Percentiles rank a stretch among this genome's conserved stretches.
Conservation (phyloP, 1,284 basidiomycete species). For the Rhodotorula sp. region DNA sequence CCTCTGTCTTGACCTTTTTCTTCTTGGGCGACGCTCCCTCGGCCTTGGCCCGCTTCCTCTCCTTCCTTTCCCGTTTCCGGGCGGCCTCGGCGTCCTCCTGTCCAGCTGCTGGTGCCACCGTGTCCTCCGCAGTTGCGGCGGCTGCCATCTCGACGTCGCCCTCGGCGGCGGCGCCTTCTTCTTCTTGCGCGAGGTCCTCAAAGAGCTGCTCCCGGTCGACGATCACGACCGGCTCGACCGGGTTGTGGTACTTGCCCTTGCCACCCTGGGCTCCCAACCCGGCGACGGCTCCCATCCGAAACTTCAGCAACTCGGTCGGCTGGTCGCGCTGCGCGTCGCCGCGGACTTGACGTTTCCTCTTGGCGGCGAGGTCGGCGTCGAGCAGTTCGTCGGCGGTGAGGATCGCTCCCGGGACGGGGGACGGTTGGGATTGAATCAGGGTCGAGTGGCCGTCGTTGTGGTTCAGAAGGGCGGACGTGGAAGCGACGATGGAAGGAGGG, state of each 20-base stretch:
- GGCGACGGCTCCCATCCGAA: conserved; percentile 15
- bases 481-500: conserved; percentile 16
- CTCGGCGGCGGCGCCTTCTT: not conserved
- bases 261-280: conserved; percentile 11
- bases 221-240: not conserved
- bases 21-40: conserved; percentile 51
- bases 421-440: conserved; percentile 37
- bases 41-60: conserved; percentile 46
- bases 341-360: conserved; percentile 14
- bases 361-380: conserved; percentile 1
- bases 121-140: not conserved
- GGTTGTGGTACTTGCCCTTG: conserved; percentile 15
- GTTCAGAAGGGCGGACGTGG: conserved; percentile 7
- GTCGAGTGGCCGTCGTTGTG: conserved; percentile 26
- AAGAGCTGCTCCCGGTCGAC: not conserved
- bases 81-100: conserved; percentile 7
- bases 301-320: conserved; percentile 28
- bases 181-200: not conserved
- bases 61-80: conserved; percentile 48
- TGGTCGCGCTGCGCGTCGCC: conserved; percentile 13
- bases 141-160: conserved; percentile 6
- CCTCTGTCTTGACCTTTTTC: conserved; percentile 10
- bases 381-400: conserved; percentile 31
- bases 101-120: not conserved
- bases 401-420: conserved; percentile 38